Evolutionary conservation across 225 moss, liverwort and hornwort genomes (phyloP), one percentile per base, ranked within the genome.

Genomic region (Pseudoscleropodium purum): DNA sequence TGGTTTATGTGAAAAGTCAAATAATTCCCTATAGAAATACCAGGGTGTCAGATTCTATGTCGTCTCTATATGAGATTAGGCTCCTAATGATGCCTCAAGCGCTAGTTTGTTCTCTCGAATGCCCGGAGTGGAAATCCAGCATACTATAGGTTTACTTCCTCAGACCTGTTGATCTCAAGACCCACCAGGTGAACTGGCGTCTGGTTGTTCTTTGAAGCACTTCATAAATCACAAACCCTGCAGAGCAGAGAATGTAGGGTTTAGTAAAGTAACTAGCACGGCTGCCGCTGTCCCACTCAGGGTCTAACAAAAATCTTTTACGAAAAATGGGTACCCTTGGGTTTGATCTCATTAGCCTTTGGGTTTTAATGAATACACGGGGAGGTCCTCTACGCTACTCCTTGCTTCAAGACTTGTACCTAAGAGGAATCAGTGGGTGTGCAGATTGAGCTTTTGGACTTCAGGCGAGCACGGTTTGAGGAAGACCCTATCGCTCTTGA

Each of bases 361-460:
- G 15, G 14, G 20, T 24, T 54, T 25, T 54, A 24, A 7, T 21
- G 0, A 54, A 36, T 78, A 9, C 24, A 24, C 54, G 31, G 52
- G n/a, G 51, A 63, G 64, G 39, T 85, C 13, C 75, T 47, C 27
- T 62, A 29, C 36, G 7, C 52, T 52, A 51, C 16, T 60, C 19
- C 49, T 29, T 67, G 41, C 33, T 65, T 33, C 18, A 81, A 83
- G 64, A 45, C 51, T 89, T 69, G 51, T 88, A 59, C 54, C 37
- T 90, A 63, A 85, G 86, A 86, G 60, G 33, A 36, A 45, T 84
- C 39, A 84, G 16, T 79, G 62, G 21, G 70, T 87, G 17, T 93
- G 92, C 97, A 99, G 99, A 94, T 99, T 91, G 97, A 96, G 86
- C 92, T 96, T 84, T 92, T 99, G 84, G 92, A 95, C 74, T 95